A percentile compares a stretch with the other conserved stretches of the same genome.
Evolutionary conservation across 2,329 filamentous ascomycete species (phyloP).

Genomic region (Colletotrichum tropicale): DNA sequence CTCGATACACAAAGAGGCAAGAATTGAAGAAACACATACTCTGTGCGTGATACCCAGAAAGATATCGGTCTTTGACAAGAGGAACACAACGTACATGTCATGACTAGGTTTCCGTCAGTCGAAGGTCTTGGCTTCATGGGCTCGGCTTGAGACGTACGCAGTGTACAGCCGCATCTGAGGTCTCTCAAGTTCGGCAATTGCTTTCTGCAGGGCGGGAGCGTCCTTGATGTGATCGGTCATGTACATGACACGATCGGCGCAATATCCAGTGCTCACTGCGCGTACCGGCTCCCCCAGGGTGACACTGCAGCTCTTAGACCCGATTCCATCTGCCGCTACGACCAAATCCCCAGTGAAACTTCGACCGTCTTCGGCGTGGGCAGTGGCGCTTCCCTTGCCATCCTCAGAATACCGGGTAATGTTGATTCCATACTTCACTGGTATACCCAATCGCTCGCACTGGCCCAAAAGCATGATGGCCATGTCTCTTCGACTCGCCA

Average conservation of each 20-base stretch:
- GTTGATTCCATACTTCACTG: background rate
- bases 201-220: background rate
- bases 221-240: background rate
- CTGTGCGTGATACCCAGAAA: background rate
- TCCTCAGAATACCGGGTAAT: background rate
- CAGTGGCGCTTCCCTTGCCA: background rate
- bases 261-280: background rate
- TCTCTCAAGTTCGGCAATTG: background rate
- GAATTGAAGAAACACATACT: background rate
- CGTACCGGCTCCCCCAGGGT: background rate
- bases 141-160: no score
- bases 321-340: conserved; percentile 16
- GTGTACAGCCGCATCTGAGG: background rate
- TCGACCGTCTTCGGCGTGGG: background rate
- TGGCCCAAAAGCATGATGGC: background rate
- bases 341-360: conserved; percentile 5
- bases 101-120: background rate
- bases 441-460: background rate
- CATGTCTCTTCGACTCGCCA: background rate
- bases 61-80: background rate
- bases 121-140: no score
- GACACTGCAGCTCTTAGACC: background rate
- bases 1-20: background rate
- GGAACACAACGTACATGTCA: background rate
- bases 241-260: background rate